Evolutionary conservation across 306 rosid species (phyloP), one percentile per base, ranked within the genome.

Genomic region (Abrus precatorius): DNA sequence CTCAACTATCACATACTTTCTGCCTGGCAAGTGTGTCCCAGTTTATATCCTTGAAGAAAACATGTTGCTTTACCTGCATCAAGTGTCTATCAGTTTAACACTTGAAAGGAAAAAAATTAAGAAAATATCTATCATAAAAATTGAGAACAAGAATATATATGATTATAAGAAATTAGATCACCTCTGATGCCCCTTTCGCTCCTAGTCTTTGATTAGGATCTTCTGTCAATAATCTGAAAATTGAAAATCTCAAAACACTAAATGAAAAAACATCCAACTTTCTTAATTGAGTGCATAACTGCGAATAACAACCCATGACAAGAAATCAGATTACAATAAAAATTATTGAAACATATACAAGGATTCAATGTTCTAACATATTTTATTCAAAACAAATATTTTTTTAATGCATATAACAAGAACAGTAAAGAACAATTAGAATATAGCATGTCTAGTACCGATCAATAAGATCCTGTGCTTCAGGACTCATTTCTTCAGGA

Each of bases 21-120:
- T 96, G 99, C 81, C 98, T 84, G 75, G 99, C 98, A 75, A 96
- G 97, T 12, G 99, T 96, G 80, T 93, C 98, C 99, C 99, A 96
- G 89, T 93, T 96, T 75, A 93, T 88, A 86, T 96, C 93, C 89
- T 96, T 96, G 85, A 93, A 96, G 90, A 93, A 96, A 48, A 83
- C 87, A 83, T 96, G 99, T 72, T 88, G 93, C 87, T 93, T 96
- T 86, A 96, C 99, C 99, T 95, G 88, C 65, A 86, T 78, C 53
- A 76, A 66, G 57, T 13, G 7, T 47, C 73, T 27, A 82, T 82
- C n/a, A 84, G 59, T 80, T 80, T 79, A 60, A 54, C 28, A 33
- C 76, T 65, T 34, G 3, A 79, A 52, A n/a, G 38, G 60, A 9
- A 52, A 1, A 27, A n/a, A 36, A 6, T 9, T 28, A 45, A 14